Base-by-base conservation (phyloP, 2,329 filamentous ascomycete species). In the Colletotrichum musicola region DNA sequence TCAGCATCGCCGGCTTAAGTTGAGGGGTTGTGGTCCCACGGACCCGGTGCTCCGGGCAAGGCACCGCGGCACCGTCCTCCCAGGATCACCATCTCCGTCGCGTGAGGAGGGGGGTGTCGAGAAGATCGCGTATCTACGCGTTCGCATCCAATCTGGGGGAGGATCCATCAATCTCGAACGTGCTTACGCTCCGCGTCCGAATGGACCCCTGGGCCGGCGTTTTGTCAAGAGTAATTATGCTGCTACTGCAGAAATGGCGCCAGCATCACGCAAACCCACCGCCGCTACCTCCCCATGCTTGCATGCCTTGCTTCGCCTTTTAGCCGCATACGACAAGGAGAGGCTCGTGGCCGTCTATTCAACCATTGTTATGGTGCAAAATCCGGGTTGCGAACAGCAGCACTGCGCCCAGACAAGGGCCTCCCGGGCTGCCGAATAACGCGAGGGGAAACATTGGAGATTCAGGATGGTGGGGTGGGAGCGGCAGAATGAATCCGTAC, bases 61-160 rank as follows among this genome's bases (percentile, higher is more conserved):
- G 30, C 30, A 35, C 16, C 16, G 38, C 49, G 44, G 25, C 30
- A 13, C 49, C 40, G 38, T 25, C n/a, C 13, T 59, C 51, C 47
- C n/a, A 64, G 27, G 62, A 55, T 68, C 65, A 47, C 62, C 54
- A 50, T 35, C 22, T 16, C 54, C 65, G 55, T 68, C 61, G 65
- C 65, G 65, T 65, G 16, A 35, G 18, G n/a, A 38, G 40, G 30
- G 62, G 47, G 54, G 61, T 53, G 60, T 55, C 22, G 30, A 44
- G 27, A 55, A 63, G 55, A 55, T 64, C 65, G 65, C 65, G 65
- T 68, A 55, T 60, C 54, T 66, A 62, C 61, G 65, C 65, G 61
- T 59, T 27, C 27, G 47, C 54, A 51, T 59, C 62, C 49, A 54
- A 62, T 62, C 59, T 54, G 63, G 58, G 30, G 30, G 58, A 18